Base-by-base conservation (phyloP, 2,329 filamentous ascomycete genomes). In the Penicillium sp. region DNA sequence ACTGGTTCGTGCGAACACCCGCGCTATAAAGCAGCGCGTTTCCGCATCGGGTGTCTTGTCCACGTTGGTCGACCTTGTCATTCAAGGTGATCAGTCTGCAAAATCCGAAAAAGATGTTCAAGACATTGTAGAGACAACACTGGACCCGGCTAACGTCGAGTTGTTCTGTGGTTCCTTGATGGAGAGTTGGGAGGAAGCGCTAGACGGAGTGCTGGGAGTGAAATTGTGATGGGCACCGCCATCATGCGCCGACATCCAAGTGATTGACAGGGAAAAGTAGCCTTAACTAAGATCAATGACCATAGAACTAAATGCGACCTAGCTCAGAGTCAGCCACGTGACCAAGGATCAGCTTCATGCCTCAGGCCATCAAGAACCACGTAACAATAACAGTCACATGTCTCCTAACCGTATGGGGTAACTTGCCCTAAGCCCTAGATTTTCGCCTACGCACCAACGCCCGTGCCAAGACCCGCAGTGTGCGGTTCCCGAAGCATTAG, bases 151-250 rank as follows among this genome's bases (percentile, higher is more conserved):
- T 10, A 71, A 69, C 4, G 60, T 80, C 58, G 78, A 80, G 64
- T 56, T 78, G 19, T 76, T 78, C 64, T 78, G 75, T 59, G 77
- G 75, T n/a, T 69, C 71, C 35, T 65, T 81, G 63, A 79, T 76
- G 70, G 78, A 80, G 59, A 80, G 79, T 62, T 81, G 78, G 79
- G 77, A 79, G 50, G 78, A 79, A 55, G 77, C 72, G 6, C 68
- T 81, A 24, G 72, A 77, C 54, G 77, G 78, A 3, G 65, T 80
- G 39, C 56, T 79, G 58, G 55, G 55, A 14, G 67, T 73, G 39
- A 69, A 59, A 54, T 57, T 75, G 44, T 76, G 59, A 69, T 54
- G 9, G 56, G 66, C 55, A 7, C 19, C 6, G 22, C 3, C 16
- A 33, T 14, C 14, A 11, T 19, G 35, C 19, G 31, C n/a, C n/a